Evolutionary conservation across 2,329 filamentous ascomycete genomes (phyloP), one percentile per base, ranked within the genome.

Genomic region (Fusarium anthophilum): DNA sequence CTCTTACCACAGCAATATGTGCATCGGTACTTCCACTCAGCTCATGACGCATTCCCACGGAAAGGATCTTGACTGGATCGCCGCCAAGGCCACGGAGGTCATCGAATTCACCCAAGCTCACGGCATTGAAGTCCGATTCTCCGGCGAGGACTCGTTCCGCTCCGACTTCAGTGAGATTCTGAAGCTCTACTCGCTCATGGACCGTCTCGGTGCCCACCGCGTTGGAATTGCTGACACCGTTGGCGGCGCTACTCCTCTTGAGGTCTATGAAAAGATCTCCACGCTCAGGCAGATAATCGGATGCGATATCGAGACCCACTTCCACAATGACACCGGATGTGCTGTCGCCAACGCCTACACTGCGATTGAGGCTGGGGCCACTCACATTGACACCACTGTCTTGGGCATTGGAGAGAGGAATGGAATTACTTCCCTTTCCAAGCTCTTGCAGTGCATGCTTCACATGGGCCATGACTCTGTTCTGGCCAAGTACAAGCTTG

Each of bases 171-270:
- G 39, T 72, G 94, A 97, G 81, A 89, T 97, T 43, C 88, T 96
- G 65, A 92, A 91, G 64, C 90, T 96, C 75, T 97, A 97, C 87
- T 91, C 89, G 69, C 93, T 93, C 28, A 94, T 96, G 71, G 93
- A 96, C 84, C 92, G 93, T 84, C 90, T 93, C 76, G 94, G 94
- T 77, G 94, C 96, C 39, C 89, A 94, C 85, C 89, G 94, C 82
- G 94, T 97, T 4, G 95, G 96, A 85, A 95, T 98, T 81, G 95
- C 95, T 53, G 95, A 98, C 82, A 98, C 95, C n/a, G 95, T 98
- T 76, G 93, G 93, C 70, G 94, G 93, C 78, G 94, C 94, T 61
- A 91, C 91, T 38, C 94, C 95, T 62, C 88, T 94, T 80, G 93
- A 97, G 86, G 95, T 98, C 62, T 98, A 96, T 84, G 93, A 97